Base-by-base conservation (phyloP, 164 flowering plant genomes). In the Vitis rupestris region DNA sequence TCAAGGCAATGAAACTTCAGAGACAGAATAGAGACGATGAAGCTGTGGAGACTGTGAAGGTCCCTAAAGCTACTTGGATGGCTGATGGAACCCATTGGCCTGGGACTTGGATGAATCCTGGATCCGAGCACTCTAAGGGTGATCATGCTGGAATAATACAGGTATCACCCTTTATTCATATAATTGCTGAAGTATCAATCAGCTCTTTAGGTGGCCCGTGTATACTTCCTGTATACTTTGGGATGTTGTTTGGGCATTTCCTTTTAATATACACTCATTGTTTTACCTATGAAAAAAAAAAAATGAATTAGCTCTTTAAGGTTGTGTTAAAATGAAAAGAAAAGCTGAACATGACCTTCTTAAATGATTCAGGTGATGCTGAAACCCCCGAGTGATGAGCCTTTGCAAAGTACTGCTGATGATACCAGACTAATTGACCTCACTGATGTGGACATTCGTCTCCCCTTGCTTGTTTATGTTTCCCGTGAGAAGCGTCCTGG, bases 61-160 rank as follows among this genome's bases (percentile, higher is more conserved):
- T 89, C 66, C 83, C 82, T 4, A 87, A 86, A 75, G 93, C 90
- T 47, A 88, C 90, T 27, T 88, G 93, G 93, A 88, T 88, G 93
- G 93, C 90, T 64, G 93, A 89, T 74, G 88, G 88, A 49, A 84
- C 93, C 61, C 91, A 87, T 63, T 89, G 91, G 93, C 93, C 94
- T 9, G 94, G 94, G 10, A 87, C 94, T 59, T 89, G 94, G 94
- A 47, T 78, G 66, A 61, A 48, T 59, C 60, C 88, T 50, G 44
- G 82, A 9, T 44, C 83, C 13, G 94, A 89, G 71, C 94, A 89
- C 72, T 80, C 90, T 11, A 78, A 65, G 67, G 89, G 94, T 66
- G 94, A 89, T 79, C 94, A 89, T 78, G 87, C 94, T 47, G 90
- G 90, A 52, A 84, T 89, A 58, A 87, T 89, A 58, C 93, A 89